A percentile compares a stretch with the other conserved stretches of the same genome.
Conservation (phyloP, 805 yeast species). For the Wilhelminamyces savonicus region DNA sequence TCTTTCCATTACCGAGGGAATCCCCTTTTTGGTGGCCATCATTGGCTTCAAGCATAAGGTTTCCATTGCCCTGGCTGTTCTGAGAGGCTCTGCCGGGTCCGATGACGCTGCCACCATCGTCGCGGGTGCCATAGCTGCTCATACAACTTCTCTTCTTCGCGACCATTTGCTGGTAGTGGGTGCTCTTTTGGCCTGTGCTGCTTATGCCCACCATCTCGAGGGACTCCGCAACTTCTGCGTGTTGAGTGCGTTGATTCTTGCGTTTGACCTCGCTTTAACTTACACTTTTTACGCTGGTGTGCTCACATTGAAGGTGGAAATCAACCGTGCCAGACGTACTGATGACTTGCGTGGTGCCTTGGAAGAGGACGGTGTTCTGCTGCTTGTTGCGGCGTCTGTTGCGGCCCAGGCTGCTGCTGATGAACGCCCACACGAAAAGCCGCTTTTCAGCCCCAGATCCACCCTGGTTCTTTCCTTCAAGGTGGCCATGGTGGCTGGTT, state of each 20-base stretch:
- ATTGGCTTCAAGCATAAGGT: constrained; percentile 89
- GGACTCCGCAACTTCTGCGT: constrained; percentile 79
- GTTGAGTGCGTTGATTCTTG: constrained; percentile 61
- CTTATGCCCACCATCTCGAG: constrained; percentile 59
- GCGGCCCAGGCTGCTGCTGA: constrained; percentile 44
- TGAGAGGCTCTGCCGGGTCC: constrained; percentile 34
- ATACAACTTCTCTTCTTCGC: constrained; percentile 52
- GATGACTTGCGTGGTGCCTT: constrained; percentile 70
- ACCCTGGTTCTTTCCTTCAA: constrained; percentile 48
- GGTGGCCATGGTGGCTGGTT: constrained; percentile 51
- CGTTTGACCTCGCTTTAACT: constrained; percentile 65
- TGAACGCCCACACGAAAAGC: constrained; percentile 25
- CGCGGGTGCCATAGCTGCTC: constrained; percentile 34
- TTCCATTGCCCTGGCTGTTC: constrained; percentile 56
- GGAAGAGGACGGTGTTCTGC: constrained; percentile 88
- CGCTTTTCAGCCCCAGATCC: constrained; percentile 16
- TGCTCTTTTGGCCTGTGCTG: constrained; percentile 62
- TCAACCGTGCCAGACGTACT: constrained; percentile 76
- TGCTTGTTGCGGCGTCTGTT: constrained; percentile 58
- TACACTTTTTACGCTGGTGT: constrained; percentile 80
- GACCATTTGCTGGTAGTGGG: constrained; percentile 70
- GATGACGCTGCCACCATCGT: constrained; percentile 27
- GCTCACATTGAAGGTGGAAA: constrained; percentile 82
- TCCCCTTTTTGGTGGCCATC: constrained; percentile 88
- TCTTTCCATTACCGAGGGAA: constrained; percentile 76